Evolutionary conservation across 2,329 filamentous ascomycete genomes (phyloP), one percentile per base, ranked within the genome.

Genomic region (Nothopassalora personata): DNA sequence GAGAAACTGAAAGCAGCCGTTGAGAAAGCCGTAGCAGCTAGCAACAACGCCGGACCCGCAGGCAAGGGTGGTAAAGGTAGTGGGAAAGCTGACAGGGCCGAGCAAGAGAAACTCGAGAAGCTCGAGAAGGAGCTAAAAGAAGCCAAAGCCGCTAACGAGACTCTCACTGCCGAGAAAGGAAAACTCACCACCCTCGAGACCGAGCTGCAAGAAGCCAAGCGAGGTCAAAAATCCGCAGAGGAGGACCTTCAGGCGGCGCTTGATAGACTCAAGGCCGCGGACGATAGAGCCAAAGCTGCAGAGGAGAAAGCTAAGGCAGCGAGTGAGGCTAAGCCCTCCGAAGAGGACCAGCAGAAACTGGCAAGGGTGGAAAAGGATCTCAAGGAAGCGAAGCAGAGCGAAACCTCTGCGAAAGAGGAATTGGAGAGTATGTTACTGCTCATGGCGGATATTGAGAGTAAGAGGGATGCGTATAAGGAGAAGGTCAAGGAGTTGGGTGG

Each of bases 361-460:
- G 43, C 53, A 1, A 59, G 65, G 45, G 51, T 61, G 7, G 63
- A 66, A 43, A 59, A 57, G 33, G 62, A 59, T 47, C 36, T 68
- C 15, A 45, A 58, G 28, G 57, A 52, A 27, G 62, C 56, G 3
- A 58, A 61, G 23, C 52, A 60, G 31, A 53, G 43, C 10, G 59
- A 65, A 47, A 61, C 56, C 46, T 46, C 31, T n/a, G 59, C 60
- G 5, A 65, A 65, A 54, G 65, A 68, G 27, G 64, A 66, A 49
- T 48, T 67, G 31, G 65, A 67, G 45, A 66, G 58, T 39, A 66
- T 61, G 71, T 54, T 83, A 56, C 77, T 80, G 51, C 70, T 79
- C 5, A 73, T 79, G 33, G 74, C 76, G 5, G 78, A 80, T 60
- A 71, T 81, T 34, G 76, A 80, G 67, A 74, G 77, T 56, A 79